Base-by-base conservation (phyloP, 2,329 filamentous ascomycete genomes). In the Monilinia fructigena region DNA sequence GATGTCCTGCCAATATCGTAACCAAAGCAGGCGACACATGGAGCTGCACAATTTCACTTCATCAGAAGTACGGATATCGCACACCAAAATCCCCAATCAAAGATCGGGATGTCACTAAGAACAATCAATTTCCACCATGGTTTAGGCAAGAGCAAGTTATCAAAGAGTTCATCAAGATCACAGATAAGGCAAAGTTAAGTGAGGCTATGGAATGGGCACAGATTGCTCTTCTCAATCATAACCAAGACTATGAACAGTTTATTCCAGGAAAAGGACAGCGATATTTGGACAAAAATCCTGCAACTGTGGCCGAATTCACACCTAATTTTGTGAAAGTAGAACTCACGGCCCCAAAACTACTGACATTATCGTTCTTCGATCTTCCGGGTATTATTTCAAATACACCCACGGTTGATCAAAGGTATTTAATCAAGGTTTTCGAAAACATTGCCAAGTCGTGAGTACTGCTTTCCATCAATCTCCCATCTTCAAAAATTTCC, bases 331-430 rank as follows among this genome's bases (percentile, higher is more conserved):
- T 97, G 0, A 84, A 88, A 0, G 80, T 97, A 0, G 85, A 92
- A 63, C 92, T 97, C 35, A 86, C 86, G 0, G 89, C 89, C 0
- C 89, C 90, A 0, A 82, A 81, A 0, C 82, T 94, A 0, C 89
- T 91, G 0, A 87, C 91, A 7, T 76, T 97, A 0, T 92, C 89
- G 0, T 96, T 97, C 72, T 94, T 91, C 68, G 93, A 97, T 68
- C 82, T 97, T 0, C 93, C 93, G 0, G 93, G 93, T 0, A 86
- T 96, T 0, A 94, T 96, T 68, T 86, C 87, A 26, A 89, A 89
- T 10, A 83, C 88, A 0, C 85, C 86, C 10, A 83, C 84, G 10
- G 80, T 85, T 3, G 87, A 93, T 20, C 81, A 93, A 23, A 81
- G 90, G 66, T 72, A 72, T 38, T 79, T 94, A 0, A 89, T 93